These are phyloP conservation scores for Lentinula guzmanii DNA, from an alignment of 768 basidiomycete genomes.

Conservation along the genomic window DNA sequence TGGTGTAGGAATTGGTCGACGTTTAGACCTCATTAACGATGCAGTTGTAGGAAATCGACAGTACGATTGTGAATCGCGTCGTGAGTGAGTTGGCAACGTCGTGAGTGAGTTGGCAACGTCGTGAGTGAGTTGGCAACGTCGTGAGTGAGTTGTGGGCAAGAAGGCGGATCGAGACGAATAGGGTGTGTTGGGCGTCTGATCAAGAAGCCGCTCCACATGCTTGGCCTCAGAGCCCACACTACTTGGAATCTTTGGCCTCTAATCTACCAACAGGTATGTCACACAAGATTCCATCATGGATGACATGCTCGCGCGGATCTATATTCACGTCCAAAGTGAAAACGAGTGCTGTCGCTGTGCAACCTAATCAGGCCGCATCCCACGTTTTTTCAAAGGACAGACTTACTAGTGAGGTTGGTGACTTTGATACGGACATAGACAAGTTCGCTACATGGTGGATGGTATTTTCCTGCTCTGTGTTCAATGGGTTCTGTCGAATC, in stretches of 20 bases:
- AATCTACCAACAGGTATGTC: constrained; percentile 65
- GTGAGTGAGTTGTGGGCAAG: too few species aligned
- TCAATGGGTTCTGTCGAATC: constrained; percentile 16
- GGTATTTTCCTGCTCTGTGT: constrained; percentile 35
- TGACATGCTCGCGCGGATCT: constrained; percentile 57
- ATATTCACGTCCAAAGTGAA: constrained; percentile 49
- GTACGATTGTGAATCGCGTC: too few species aligned
- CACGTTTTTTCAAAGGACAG: neutral
- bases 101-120: too few species aligned
- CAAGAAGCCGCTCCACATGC: too few species aligned
- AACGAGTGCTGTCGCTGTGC: constrained; percentile 43
- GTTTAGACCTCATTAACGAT: too few species aligned
- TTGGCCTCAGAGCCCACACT: too few species aligned
- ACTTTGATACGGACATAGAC: constrained; percentile 52
- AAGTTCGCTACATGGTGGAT: constrained; percentile 55
- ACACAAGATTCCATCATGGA: constrained; percentile 61
- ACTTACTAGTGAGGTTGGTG: constrained; percentile 65
- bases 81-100: too few species aligned
- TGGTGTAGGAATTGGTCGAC: too few species aligned
- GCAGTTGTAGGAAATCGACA: too few species aligned
- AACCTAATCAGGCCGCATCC: neutral
- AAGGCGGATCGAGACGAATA: too few species aligned
- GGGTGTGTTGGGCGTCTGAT: too few species aligned
- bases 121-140: too few species aligned
- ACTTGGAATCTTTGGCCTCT: constrained; percentile 30